Percentiles rank a stretch among this genome's conserved stretches.
phyloP scores from a whole-genome alignment of 2,329 filamentous ascomycete species.

The Rugonectria rugulosa region DNA sequence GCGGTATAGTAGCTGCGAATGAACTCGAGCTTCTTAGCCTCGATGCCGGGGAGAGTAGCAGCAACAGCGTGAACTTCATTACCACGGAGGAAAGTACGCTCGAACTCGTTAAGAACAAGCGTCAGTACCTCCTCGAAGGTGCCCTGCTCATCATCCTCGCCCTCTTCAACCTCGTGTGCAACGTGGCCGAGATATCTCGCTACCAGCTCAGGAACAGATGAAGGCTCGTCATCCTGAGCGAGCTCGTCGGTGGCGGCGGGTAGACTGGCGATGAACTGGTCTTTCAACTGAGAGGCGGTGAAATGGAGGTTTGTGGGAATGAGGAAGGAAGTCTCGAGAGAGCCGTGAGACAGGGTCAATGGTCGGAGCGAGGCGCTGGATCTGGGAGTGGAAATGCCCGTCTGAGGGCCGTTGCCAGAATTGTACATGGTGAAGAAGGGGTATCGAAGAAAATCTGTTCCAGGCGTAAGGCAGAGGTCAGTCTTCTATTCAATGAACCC shows the following conservation, averaged over 20 bases:
- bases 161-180: slow-evolving; percentile 87
- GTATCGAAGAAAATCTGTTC: slow-evolving; percentile 51
- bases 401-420: slow-evolving; percentile 83
- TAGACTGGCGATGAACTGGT: slow-evolving; percentile 84
- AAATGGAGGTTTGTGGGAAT: slow-evolving; percentile 96
- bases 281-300: slow-evolving; percentile 93
- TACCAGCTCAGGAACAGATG: slow-evolving; percentile 89
- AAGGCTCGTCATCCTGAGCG: slow-evolving; percentile 98
- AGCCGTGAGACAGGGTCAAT: slow-evolving; percentile 89
- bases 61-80: slow-evolving; percentile 96
- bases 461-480: slow-evolving; percentile 24
- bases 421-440: slow-evolving; percentile 77
- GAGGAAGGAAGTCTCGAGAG: slow-evolving; percentile 94
- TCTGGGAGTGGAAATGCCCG: slow-evolving; percentile 95
- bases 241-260: slow-evolving; percentile 95
- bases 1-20: slow-evolving; percentile 92
- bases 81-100: slow-evolving; percentile 90
- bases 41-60: slow-evolving; percentile 85
- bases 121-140: slow-evolving; percentile 94
- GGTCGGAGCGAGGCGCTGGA: slow-evolving; percentile 92
- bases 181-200: slow-evolving; percentile 93
- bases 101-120: slow-evolving; percentile 93
- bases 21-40: slow-evolving; percentile 89
- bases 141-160: slow-evolving; percentile 87
- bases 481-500: slow-evolving; percentile 8